Conservation (phyloP, 2,329 filamentous ascomycete species). For the Cercospora sojina region DNA sequence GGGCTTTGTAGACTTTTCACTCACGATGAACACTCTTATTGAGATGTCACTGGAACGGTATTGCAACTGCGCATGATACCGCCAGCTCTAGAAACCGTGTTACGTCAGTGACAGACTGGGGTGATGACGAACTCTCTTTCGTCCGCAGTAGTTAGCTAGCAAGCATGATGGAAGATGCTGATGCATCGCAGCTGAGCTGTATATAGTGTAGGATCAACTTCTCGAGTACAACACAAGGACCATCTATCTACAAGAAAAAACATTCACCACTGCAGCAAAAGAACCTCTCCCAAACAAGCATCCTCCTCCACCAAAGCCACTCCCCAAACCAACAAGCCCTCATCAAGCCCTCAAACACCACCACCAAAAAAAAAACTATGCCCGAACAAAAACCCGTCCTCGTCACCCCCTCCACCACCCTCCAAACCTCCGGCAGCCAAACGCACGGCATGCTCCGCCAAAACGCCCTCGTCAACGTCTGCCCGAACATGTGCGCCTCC, state of each 20-base stretch:
- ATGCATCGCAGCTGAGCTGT: not conserved
- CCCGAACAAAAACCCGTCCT: constrained; percentile 46
- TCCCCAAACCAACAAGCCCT: not conserved
- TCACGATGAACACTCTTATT: not conserved
- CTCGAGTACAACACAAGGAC: not conserved
- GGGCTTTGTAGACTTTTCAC: not conserved
- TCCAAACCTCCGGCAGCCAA: constrained; percentile 48
- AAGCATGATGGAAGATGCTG: not conserved
- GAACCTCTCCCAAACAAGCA: not conserved
- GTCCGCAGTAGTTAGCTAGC: not conserved
- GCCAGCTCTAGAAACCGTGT: not conserved
- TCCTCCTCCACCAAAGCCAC: no score
- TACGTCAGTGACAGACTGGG: constrained; percentile 13
- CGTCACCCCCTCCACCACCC: constrained; percentile 52
- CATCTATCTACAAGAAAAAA: not conserved
- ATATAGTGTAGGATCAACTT: not conserved
- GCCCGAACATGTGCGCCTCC: constrained; percentile 65
- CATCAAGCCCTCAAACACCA: not conserved
- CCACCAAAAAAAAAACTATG: constrained; percentile 20
- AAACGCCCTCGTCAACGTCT: constrained; percentile 62
- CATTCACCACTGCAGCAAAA: not conserved
- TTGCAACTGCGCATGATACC: not conserved
- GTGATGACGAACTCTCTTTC: constrained; percentile 11
- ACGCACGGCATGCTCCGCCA: constrained; percentile 46
- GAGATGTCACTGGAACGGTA: not conserved